phyloP scores from a whole-genome alignment of 2,329 filamentous ascomycete genomes.

The Dactylellina parvicollis region DNA sequence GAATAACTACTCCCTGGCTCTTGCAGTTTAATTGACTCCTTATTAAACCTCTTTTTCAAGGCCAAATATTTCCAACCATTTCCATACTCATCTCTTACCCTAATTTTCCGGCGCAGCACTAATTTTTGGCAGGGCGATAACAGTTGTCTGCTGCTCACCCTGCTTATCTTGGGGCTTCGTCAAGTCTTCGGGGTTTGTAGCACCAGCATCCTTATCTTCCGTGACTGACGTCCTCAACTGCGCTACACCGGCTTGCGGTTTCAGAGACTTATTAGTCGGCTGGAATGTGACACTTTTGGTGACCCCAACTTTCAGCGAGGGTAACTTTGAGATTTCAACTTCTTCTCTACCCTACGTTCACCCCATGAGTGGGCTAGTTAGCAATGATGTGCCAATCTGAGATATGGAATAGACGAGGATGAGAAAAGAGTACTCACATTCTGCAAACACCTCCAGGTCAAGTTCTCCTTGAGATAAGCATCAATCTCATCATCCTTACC shows the following conservation, averaged over 20 bases:
- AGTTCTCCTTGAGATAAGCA: conserved; percentile 20
- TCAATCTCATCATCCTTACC: conserved; percentile 16
- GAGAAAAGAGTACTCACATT: not conserved
- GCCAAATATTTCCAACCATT: too few species aligned
- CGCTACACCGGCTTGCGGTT: conserved; percentile 7
- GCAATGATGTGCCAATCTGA: not conserved
- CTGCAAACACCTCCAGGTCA: conserved; percentile 10
- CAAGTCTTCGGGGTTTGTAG: not conserved
- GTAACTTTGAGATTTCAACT: not conserved
- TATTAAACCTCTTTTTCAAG: too few species aligned
- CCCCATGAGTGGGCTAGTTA: not conserved
- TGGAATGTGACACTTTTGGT: not conserved
- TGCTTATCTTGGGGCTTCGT: conserved; percentile 1
- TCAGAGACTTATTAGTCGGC: not conserved
- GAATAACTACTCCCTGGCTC: too few species aligned
- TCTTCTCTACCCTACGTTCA: conserved; percentile 4
- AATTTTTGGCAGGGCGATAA: too few species aligned
- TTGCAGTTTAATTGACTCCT: too few species aligned
- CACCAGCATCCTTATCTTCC: conserved; percentile 20
- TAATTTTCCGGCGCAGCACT: too few species aligned
- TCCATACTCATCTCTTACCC: too few species aligned
- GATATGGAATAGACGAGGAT: not conserved
- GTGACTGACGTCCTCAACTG: conserved; percentile 10
- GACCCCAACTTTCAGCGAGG: conserved; percentile 29
- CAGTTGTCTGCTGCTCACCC: not conserved